phyloP scores from a whole-genome alignment of 495 filamentous ascomycete genomes.

The Aspergillus campestris region DNA sequence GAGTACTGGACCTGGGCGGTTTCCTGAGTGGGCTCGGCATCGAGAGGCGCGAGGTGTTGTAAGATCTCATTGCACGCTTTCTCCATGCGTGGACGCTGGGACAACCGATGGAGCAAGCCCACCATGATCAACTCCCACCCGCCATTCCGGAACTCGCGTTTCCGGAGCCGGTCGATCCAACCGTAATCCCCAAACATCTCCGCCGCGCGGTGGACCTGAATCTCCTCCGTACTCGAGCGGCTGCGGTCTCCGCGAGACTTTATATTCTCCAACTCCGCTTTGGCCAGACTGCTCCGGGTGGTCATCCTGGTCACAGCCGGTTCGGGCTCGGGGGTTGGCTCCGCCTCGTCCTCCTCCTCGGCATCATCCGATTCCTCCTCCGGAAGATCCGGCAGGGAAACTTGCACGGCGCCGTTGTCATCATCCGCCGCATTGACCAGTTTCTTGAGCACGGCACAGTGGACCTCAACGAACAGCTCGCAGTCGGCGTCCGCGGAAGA shows the following conservation, averaged over 20 bases:
- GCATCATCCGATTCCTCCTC: conserved; percentile 55
- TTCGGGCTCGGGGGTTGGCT: conserved; percentile 50
- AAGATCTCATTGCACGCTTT: conserved; percentile 73
- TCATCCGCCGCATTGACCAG: conserved; percentile 68
- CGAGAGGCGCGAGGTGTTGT: conserved; percentile 65
- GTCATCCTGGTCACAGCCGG: conserved; percentile 59
- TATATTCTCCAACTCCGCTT: conserved; percentile 61
- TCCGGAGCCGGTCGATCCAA: conserved; percentile 77
- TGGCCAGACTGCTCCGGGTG: conserved; percentile 77
- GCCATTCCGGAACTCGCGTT: conserved; percentile 80
- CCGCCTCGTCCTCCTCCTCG: conserved; percentile 47
- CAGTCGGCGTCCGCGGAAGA: conserved; percentile 70
- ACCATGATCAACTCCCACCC: conserved; percentile 89
- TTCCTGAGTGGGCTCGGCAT: conserved; percentile 61
- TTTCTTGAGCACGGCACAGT: conserved; percentile 84
- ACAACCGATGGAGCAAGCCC: conserved; percentile 77
- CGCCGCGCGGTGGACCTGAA: conserved; percentile 60
- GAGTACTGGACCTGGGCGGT: conserved; percentile 65
- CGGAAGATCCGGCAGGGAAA: conserved; percentile 69
- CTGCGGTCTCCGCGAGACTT: conserved; percentile 38
- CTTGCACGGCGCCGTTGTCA: conserved; percentile 64
- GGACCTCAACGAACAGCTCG: conserved; percentile 80
- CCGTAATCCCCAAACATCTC: conserved; percentile 60
- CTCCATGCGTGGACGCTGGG: conserved; percentile 59
- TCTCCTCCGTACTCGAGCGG: conserved; percentile 22